Base-by-base conservation (phyloP, 225 moss, liverwort and hornwort genomes). In the Climacium dendroides region DNA sequence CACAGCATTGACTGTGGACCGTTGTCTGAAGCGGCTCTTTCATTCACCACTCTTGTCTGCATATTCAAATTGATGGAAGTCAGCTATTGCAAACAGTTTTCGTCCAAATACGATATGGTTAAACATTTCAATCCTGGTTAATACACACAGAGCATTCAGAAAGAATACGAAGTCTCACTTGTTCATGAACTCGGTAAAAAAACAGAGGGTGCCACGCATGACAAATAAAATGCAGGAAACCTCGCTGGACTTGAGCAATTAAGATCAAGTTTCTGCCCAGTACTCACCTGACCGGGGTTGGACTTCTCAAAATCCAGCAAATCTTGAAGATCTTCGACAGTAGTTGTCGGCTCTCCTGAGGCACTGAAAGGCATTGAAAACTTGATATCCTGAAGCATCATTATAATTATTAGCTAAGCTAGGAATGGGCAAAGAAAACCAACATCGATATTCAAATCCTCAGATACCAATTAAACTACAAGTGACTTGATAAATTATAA, bases 271-370 rank as follows among this genome's bases (percentile, higher is more conserved):
- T 57, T 83, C 48, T 67, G 58, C 54, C 43, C 23, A 14, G 17
- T 74, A 78, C 91, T 83, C 86, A 96, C 98, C 92, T 95, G 97
- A 55, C 97, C 99, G 85, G 99, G 97, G 85, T 96, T 93, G 29
- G 94, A 88, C 88, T 95, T 97, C 87, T 99, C 99, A 84, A 96
- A 97, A 81, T 99, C 99, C 39, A 95, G 85, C 83, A 99, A 88
- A 90, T 99, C 99, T 88, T 92, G 95, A 65, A 99, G 95, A 82
- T 99, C 96, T 91, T 99, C 97, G 60, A 89, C 85, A 63, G 94
- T 94, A 45, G 94, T 89, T 60, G 90, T 87, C 24, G 95, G 88
- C 37, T 85, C 94, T 45, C 94, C 95, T 19, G 92, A 89, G 66
- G 81, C 87, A 89, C 88, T 90, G 79, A 95, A 94, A 57, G 99